Evolutionary conservation across 306 rosid genomes (phyloP), one percentile per base, ranked within the genome.

Genomic region (Begonia masoniana): DNA sequence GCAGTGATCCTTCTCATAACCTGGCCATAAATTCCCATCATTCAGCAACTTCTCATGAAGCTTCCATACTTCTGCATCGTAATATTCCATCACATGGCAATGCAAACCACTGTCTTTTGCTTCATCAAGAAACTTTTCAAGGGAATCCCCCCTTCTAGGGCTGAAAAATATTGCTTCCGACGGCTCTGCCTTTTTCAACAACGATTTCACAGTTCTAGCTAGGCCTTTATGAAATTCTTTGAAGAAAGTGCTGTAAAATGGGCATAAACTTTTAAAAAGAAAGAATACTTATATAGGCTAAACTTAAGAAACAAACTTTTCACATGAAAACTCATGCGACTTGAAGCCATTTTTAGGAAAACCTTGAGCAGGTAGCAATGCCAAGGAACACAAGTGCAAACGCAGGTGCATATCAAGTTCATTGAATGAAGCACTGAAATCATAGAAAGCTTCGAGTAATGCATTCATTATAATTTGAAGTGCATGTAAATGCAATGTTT

Each of bases 121-220:
- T 74, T 73, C 73, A 53, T 71, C 72, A 47, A 85, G 68, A 72
- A 84, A 84, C 78, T 66, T 60, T 47, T 71, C 84, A 65, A 88
- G 69, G 15, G 93, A 84, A 54, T 77, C 64, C 36, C 95, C 97
- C 66, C 93, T 76, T 75, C 70, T 71, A n/a, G 95, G 95, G 68
- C 93, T 71, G 43, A 88, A 68, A 66, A 84, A 71, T 49, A 88
- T 62, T 15, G 94, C 89, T 74, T 76, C 78, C 1, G 87, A 61
- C 43, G 83, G 63, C 41, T 62, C 78, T 50, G 53, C 59, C 53
- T 80, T 80, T 52, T 71, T 77, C 67, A 80, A 52, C 64, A 82
- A 72, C 41, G 58, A 58, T 63, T 71, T 68, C 70, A 84, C 72
- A 47, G 67, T 56, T 61, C 69, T 75, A 62, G 78, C 94, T 62